Evolutionary conservation across 1,284 basidiomycete genomes (phyloP).

Genomic region (Ceratobasidium papillatum): DNA sequence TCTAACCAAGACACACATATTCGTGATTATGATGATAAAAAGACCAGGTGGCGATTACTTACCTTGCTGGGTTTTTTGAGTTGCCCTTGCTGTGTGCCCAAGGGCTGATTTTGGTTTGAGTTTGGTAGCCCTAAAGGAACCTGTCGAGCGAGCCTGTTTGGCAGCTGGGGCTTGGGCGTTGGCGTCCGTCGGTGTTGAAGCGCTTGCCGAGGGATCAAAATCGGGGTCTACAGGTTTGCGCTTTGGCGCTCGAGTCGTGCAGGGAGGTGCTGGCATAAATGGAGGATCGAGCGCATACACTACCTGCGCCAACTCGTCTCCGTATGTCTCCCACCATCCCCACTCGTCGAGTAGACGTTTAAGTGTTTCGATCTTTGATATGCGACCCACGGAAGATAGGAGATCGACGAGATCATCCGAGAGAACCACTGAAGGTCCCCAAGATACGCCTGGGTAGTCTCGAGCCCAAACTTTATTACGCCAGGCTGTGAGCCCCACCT

Average conservation of each 20-base stretch:
- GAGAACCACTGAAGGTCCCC: neutral
- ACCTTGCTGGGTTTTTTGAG: neutral
- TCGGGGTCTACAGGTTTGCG: neutral
- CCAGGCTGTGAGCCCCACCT: neutral
- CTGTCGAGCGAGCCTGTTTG: neutral
- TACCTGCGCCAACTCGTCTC: neutral
- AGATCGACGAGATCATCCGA: neutral
- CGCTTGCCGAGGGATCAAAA: neutral
- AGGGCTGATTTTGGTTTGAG: neutral
- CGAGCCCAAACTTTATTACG: neutral
- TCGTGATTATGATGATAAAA: neutral
- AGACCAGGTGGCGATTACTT: neutral
- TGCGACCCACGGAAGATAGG: neutral
- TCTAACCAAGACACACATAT: neutral
- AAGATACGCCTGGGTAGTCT: neutral
- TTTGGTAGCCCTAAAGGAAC: neutral
- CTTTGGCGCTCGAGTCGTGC: neutral
- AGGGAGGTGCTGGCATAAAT: neutral
- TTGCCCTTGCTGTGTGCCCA: neutral
- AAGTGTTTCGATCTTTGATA: neutral
- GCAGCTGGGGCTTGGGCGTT: neutral
- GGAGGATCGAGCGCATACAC: constrained; percentile 21
- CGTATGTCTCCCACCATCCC: constrained; percentile 1
- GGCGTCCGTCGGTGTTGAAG: neutral
- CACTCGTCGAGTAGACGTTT: neutral